These are phyloP conservation scores for Mrakia gelida DNA, from an alignment of 768 basidiomycete species.

Conservation along the genomic window DNA sequence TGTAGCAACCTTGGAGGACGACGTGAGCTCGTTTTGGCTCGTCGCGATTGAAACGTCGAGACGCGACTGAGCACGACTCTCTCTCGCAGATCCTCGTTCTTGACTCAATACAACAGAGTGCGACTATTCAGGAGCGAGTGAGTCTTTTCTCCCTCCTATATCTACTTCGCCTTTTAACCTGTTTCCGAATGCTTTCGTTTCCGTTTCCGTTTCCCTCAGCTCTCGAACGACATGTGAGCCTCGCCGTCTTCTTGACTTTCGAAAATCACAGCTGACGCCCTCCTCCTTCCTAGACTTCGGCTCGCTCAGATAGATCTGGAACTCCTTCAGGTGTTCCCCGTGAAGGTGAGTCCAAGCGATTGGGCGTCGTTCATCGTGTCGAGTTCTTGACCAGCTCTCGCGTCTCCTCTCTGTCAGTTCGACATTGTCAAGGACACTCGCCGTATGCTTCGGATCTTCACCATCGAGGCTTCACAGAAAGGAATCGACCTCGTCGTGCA, in stretches of 20 bases:
- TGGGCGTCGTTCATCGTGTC: neutral
- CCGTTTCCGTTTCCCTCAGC: neutral
- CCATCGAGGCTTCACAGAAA: constrained; percentile 4
- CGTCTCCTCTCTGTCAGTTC: neutral
- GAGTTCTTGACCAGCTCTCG: too few species aligned
- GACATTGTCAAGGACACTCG: constrained; percentile 4
- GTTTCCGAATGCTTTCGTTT: neutral
- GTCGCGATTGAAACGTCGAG: too few species aligned
- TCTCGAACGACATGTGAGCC: constrained; percentile 14
- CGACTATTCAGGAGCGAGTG: constrained; percentile 3
- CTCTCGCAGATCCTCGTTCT: neutral
- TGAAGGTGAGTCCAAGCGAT: neutral
- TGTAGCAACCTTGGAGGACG: neutral
- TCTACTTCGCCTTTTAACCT: neutral
- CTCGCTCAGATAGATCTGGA: constrained; percentile 14
- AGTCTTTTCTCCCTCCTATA: neutral
- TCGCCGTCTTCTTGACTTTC: neutral
- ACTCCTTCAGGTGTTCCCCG: neutral
- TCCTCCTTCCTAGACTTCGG: neutral
- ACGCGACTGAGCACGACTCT: too few species aligned
- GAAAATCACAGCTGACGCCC: neutral
- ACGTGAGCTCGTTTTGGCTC: neutral
- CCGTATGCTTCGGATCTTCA: constrained; percentile 6
- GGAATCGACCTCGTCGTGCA: neutral
- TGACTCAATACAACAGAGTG: constrained; percentile 14